These are phyloP conservation scores for Penicillium tannophilum DNA, from an alignment of 495 filamentous ascomycete species.

Conservation along the genomic window DNA sequence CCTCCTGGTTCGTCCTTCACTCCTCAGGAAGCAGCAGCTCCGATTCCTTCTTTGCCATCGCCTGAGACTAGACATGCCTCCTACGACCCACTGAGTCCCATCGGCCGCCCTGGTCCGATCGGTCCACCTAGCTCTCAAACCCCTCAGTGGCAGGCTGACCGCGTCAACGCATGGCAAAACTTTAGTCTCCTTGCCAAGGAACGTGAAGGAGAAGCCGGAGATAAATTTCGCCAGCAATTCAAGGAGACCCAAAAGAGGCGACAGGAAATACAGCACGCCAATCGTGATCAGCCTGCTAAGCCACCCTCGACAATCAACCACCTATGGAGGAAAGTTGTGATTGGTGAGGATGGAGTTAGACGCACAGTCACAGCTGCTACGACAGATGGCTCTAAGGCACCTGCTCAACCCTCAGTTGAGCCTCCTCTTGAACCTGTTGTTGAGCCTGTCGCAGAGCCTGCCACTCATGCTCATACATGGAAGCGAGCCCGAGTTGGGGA, in stretches of 20 bases:
- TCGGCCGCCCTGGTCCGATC: constrained; percentile 52
- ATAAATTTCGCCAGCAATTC: constrained; percentile 42
- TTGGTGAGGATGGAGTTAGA: not conserved
- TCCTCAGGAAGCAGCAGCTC: constrained; percentile 33
- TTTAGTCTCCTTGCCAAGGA: constrained; percentile 45
- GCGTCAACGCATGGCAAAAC: constrained; percentile 51
- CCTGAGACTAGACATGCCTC: constrained; percentile 40
- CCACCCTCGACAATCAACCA: not conserved
- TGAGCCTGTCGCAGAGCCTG: not conserved
- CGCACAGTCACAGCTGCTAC: not conserved
- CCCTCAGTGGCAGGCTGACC: constrained; percentile 40
- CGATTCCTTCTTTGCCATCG: constrained; percentile 37
- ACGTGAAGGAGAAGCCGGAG: constrained; percentile 45
- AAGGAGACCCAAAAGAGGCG: constrained; percentile 49
- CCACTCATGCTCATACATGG: constrained; percentile 38
- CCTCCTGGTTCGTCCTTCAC: constrained; percentile 35
- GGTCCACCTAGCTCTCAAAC: constrained; percentile 51
- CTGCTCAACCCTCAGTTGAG: not conserved
- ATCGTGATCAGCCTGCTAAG: not conserved
- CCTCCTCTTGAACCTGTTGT: not conserved
- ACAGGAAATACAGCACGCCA: not conserved
- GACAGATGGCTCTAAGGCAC: not conserved
- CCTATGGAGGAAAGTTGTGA: not conserved
- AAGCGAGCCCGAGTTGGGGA: constrained; percentile 52
- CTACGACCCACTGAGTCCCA: constrained; percentile 42